These are phyloP conservation scores for Ogataea siamensis DNA, from an alignment of 805 yeast species.

Conservation along the genomic window DNA sequence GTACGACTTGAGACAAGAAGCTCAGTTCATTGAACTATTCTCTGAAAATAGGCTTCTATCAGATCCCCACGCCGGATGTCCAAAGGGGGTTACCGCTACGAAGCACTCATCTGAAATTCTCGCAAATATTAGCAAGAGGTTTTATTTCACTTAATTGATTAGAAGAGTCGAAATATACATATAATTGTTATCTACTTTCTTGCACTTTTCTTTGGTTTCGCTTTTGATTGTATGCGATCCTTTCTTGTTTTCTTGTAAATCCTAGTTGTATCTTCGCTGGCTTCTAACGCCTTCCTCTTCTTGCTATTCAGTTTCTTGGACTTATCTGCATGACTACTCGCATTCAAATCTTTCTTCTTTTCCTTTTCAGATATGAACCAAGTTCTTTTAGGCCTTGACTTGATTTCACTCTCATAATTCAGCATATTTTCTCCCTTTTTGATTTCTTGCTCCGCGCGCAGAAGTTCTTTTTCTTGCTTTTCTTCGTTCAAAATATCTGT, in stretches of 20 bases:
- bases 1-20: conserved; percentile 44
- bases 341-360: conserved; percentile 46
- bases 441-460: conserved; percentile 88
- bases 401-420: conserved; percentile 77
- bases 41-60: too few species aligned
- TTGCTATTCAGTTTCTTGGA: conserved; percentile 61
- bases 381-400: conserved; percentile 89
- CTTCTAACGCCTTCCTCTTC: conserved; percentile 68
- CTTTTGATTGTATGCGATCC: conserved; percentile 47
- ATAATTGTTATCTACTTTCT: conserved; percentile 2
- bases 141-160: not conserved
- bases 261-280: conserved; percentile 54
- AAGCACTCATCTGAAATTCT: not conserved
- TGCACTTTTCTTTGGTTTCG: conserved; percentile 25
- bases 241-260: conserved; percentile 75
- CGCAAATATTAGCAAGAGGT: not conserved
- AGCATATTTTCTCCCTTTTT: conserved; percentile 82
- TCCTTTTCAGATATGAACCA: conserved; percentile 81
- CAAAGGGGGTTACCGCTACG: too few species aligned
- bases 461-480: conserved; percentile 79
- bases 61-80: too few species aligned
- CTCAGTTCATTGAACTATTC: conserved; percentile 49
- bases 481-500: conserved; percentile 85
- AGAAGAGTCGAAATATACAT: too few species aligned
- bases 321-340: conserved; percentile 25